phyloP scores from a whole-genome alignment of 139 green algal species.

The Tetraselmis chui region DNA sequence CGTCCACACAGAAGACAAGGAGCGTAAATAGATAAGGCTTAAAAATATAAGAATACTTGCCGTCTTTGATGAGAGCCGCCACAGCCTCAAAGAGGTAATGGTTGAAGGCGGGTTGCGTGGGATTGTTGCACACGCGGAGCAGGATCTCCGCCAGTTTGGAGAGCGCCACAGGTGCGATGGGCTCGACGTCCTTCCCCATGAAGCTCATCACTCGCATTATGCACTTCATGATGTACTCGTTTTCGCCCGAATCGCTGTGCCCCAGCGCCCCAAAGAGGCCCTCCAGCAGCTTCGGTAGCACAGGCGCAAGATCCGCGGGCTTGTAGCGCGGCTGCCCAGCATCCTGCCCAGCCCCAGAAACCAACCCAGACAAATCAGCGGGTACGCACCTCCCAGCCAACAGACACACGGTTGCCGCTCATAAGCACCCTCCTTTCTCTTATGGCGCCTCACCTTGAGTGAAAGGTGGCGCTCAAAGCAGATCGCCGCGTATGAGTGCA shows the following conservation, averaged over 20 bases:
- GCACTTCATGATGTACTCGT: conserved; percentile 91
- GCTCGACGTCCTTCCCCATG: conserved; percentile 55
- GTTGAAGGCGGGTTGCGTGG: conserved; percentile 89
- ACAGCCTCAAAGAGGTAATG: conserved; percentile 97
- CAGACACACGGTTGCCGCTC: no score
- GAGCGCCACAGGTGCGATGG: conserved; percentile 50
- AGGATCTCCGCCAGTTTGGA: conserved; percentile 56
- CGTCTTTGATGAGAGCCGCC: conserved; percentile 72
- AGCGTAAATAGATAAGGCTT: no score
- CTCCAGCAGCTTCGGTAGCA: conserved; percentile 61
- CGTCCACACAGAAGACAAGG: no score
- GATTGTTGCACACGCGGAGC: conserved; percentile 86
- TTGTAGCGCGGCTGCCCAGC: conserved; percentile 43
- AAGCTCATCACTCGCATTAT: conserved; percentile 84
- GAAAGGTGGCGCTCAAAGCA: conserved; percentile 80
- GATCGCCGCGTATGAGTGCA: conserved; percentile 94
- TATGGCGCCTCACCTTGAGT: conserved; percentile 42
- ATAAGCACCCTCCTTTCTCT: no score
- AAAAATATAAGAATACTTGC: no score
- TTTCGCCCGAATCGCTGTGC: conserved; percentile 76
- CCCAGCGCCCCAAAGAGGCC: conserved; percentile 81
- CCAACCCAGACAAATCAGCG: no score
- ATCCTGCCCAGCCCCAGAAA: no score
- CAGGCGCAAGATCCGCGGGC: conserved; percentile 53
- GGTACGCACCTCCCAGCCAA: no score